Evolutionary conservation across 2,329 filamentous ascomycete species (phyloP), one percentile per base, ranked within the genome.

Genomic region (Pseudocercospora macadamiae): DNA sequence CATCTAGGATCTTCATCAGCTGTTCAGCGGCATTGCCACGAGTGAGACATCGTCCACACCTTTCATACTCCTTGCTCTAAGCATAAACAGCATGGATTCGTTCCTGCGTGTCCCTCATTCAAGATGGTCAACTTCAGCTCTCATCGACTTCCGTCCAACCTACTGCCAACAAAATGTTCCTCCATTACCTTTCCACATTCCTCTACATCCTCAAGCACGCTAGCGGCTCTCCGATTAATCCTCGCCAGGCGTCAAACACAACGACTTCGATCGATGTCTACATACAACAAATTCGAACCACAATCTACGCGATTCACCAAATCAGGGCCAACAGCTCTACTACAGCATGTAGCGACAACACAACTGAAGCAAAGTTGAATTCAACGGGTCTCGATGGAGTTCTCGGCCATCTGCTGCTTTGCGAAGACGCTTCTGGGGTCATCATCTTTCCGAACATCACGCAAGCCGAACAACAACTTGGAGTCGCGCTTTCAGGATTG

Each of bases 361-460:
- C 14, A 16, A 45, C 42, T 3, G 42, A 45, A 16, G 21, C 42
- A n/a, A 3, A 2, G 1, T 21, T 45, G 8, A 47, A 47, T 7
- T 26, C 19, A 2, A 28, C 42, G 2, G 42, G 42, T 2, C 42
- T 47, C 21, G 42, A 47, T 26, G 42, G 42, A 14, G 3, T 8
- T 9, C 42, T 47, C 3, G 42, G 42, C 23, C 23, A 47, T 28
- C 19, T 47, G 9, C 42, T 47, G n/a, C 42, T 47, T 9, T 56
- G 54, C 45, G 54, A 56, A n/a, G 25, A 23, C 21, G 25, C 45
- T 10, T 2, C 34, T 21, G 54, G 45, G 4, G 18, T 56, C n/a
- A 21, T 56, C 2, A 26, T 56, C 32, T 56, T 56, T n/a, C 44
- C 54, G 12, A 51, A 51, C 21, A 16, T 39, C n/a, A 37, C 28